Conservation (phyloP, 306 rosid genomes). For the Inga oerstediana region DNA sequence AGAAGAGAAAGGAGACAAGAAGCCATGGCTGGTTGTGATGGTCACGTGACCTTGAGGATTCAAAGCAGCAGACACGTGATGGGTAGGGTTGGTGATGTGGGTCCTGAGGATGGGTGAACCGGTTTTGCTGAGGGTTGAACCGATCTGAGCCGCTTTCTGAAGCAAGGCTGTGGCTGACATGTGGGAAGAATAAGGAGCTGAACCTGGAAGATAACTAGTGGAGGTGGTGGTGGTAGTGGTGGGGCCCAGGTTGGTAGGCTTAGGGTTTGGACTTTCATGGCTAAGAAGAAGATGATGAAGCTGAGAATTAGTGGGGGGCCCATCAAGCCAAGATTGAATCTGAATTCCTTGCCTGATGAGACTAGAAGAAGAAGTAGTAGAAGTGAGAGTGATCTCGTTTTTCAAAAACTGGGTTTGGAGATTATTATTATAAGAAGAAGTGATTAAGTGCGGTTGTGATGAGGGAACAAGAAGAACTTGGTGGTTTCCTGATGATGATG, state of each 20-base stretch:
- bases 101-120: conserved; percentile 40
- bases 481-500: conserved; percentile 40
- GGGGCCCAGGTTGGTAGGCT: conserved; percentile 51
- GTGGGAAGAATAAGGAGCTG: conserved; percentile 65
- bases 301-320: conserved; percentile 30
- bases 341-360: neutral
- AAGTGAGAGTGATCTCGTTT: conserved; percentile 28
- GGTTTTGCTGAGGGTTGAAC: conserved; percentile 67
- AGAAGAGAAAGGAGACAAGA: neutral
- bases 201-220: conserved; percentile 24
- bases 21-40: neutral
- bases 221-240: neutral
- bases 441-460: conserved; percentile 36
- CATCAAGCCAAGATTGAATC: conserved; percentile 77
- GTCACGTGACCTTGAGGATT: conserved; percentile 46
- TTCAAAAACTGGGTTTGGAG: conserved; percentile 56
- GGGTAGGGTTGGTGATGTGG: neutral
- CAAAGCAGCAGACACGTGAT: conserved; percentile 61
- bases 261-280: conserved; percentile 59
- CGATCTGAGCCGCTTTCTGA: conserved; percentile 97
- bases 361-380: neutral
- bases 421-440: neutral
- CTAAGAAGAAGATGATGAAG: neutral
- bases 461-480: conserved; percentile 20
- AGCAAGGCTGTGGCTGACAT: conserved; percentile 98